A percentile compares a stretch with the other conserved stretches of the same genome.
Conservation (phyloP, 2,329 filamentous ascomycete species). For the Shiraia bambusicola region DNA sequence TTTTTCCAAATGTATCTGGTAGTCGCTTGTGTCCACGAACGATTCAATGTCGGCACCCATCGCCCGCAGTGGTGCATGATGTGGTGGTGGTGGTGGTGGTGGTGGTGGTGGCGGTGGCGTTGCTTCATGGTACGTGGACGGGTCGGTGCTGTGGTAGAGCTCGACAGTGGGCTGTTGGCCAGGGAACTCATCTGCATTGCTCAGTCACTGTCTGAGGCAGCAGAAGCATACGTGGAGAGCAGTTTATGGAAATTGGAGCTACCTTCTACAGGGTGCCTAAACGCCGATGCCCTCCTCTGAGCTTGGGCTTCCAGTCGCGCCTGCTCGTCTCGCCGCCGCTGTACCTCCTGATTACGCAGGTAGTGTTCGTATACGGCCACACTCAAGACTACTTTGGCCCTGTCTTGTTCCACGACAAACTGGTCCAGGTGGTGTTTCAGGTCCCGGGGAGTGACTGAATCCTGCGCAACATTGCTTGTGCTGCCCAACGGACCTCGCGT, state of each 20-base stretch:
- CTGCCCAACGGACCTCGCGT: constrained; percentile 65
- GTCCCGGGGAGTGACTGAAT: constrained; percentile 61
- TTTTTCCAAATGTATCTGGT: constrained; percentile 80
- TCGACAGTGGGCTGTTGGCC: constrained; percentile 59
- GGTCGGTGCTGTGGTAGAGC: constrained; percentile 19
- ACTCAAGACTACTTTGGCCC: constrained; percentile 90
- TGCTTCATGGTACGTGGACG: constrained; percentile 16
- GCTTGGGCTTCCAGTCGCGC: constrained; percentile 72
- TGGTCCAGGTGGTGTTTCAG: constrained; percentile 91
- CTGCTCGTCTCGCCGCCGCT: constrained; percentile 76
- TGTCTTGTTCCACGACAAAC: constrained; percentile 94
- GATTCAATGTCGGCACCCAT: constrained; percentile 39
- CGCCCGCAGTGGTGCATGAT: no score
- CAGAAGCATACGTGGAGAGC: constrained; percentile 7
- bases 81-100: no score
- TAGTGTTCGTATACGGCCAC: constrained; percentile 97
- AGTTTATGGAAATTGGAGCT: constrained; percentile 25
- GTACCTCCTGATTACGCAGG: constrained; percentile 75
- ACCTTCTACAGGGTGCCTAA: constrained; percentile 78
- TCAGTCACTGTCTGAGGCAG: constrained; percentile 25
- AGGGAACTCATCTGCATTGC: constrained; percentile 59
- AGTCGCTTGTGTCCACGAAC: constrained; percentile 53
- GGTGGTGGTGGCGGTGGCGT: constrained; percentile 24
- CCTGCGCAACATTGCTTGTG: constrained; percentile 58
- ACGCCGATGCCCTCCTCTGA: constrained; percentile 67